Evolutionary conservation across 352 stramenopile species (phyloP).

Genomic region (Phytophthora kernoviae): DNA sequence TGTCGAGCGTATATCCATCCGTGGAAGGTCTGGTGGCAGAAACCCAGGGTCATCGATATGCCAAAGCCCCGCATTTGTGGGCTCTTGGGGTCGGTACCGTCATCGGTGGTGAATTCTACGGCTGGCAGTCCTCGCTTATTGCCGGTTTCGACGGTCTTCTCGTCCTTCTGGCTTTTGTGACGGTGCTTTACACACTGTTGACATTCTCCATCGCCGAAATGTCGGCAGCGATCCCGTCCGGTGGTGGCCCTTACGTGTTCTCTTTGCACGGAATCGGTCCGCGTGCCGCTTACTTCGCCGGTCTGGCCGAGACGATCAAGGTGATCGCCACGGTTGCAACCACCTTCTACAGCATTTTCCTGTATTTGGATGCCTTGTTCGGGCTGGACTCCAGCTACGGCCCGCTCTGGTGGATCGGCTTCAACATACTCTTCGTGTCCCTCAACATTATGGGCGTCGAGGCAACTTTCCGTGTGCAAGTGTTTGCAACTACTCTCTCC

Average conservation of each 20-base stretch:
- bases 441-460: constrained; percentile 72
- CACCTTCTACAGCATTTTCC: constrained; percentile 58
- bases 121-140: constrained; percentile 65
- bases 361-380: constrained; percentile 63
- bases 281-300: constrained; percentile 59
- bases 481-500: constrained; percentile 58
- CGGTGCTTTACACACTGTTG: constrained; percentile 68
- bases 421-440: constrained; percentile 58
- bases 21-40: constrained; percentile 18
- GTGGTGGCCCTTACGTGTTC: constrained; percentile 76
- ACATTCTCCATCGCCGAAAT: constrained; percentile 79
- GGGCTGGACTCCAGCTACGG: constrained; percentile 40
- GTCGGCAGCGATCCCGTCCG: constrained; percentile 57
- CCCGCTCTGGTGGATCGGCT: constrained; percentile 61
- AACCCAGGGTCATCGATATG: constrained; percentile 51
- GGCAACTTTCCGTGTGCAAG: constrained; percentile 62
- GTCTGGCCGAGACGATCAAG: constrained; percentile 69
- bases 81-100: constrained; percentile 69
- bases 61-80: constrained; percentile 65
- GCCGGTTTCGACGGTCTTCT: constrained; percentile 65
- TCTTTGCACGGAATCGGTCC: constrained; percentile 61
- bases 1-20: constrained; percentile 14
- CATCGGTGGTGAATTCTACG: constrained; percentile 72
- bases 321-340: constrained; percentile 55
- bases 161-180: constrained; percentile 63